phyloP scores from a whole-genome alignment of 106 monocot genomes.

The Dactylorhiza incarnata region DNA sequence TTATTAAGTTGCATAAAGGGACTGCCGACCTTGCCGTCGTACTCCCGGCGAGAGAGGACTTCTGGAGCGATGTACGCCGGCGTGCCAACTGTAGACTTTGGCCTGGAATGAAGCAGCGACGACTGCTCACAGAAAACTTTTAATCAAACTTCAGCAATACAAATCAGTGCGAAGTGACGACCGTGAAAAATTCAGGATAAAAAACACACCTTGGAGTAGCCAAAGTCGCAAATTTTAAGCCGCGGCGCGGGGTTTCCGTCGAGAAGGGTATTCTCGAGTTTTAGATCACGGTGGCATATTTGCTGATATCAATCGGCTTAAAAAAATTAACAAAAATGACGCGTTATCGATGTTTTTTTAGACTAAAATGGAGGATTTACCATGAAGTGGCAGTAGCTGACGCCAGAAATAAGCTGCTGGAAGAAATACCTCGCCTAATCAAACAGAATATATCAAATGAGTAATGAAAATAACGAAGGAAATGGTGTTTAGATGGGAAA shows the following conservation, averaged over 20 bases:
- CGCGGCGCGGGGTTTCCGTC: slow-evolving; percentile 81
- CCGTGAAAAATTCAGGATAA: background rate
- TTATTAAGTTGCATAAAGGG: background rate
- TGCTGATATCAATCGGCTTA: slow-evolving; percentile 33
- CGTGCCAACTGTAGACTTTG: slow-evolving; percentile 89
- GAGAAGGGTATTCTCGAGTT: slow-evolving; percentile 83
- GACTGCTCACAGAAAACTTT: slow-evolving; percentile 31
- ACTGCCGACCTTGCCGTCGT: slow-evolving; percentile 74
- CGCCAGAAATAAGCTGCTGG: slow-evolving; percentile 83
- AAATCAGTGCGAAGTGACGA: background rate
- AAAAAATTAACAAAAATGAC: background rate
- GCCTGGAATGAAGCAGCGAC: slow-evolving; percentile 65
- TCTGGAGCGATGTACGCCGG: slow-evolving; percentile 91
- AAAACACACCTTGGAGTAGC: slow-evolving; percentile 68
- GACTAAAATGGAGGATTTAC: slow-evolving; percentile 16
- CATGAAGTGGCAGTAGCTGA: slow-evolving; percentile 81
- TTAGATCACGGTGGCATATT: slow-evolving; percentile 90
- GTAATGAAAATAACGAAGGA: background rate
- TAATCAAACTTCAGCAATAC: background rate
- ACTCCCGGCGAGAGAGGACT: slow-evolving; percentile 67
- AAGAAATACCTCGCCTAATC: slow-evolving; percentile 88
- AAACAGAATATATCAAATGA: background rate
- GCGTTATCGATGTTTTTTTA: background rate
- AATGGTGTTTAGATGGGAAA: background rate
- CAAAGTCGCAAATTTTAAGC: slow-evolving; percentile 91